Conservation (phyloP, 2,329 filamentous ascomycete genomes). For the Neophaeococcomyces aloes region DNA sequence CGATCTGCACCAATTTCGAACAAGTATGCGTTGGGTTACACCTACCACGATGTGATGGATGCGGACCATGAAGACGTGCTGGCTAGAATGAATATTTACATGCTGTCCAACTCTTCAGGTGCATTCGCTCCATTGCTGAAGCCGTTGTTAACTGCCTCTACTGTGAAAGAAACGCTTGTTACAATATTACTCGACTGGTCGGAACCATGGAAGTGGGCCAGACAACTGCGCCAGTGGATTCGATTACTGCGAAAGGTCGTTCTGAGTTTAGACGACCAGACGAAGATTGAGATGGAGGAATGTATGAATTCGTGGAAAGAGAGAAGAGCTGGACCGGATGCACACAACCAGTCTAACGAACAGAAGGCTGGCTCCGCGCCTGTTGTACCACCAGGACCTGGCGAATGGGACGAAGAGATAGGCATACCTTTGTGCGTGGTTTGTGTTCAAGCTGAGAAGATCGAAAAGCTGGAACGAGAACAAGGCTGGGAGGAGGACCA, state of each 20-base stretch:
- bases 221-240: conserved; percentile 82
- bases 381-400: conserved; percentile 58
- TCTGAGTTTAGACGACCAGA: conserved; percentile 60
- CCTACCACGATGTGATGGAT: conserved; percentile 88
- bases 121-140: conserved; percentile 73
- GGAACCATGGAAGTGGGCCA: conserved; percentile 83
- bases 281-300: conserved; percentile 76
- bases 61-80: conserved; percentile 93
- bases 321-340: conserved; percentile 44
- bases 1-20: conserved; percentile 75
- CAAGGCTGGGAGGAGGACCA: conserved; percentile 91
- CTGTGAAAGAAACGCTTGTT: conserved; percentile 75
- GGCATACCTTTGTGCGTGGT: conserved; percentile 84
- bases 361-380: conserved; percentile 52
- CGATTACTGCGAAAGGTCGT: conserved; percentile 69
- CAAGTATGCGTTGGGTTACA: conserved; percentile 84
- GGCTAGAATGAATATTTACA: conserved; percentile 78
- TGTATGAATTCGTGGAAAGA: conserved; percentile 72
- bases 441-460: conserved; percentile 85
- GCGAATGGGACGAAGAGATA: conserved; percentile 85
- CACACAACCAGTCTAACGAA: conserved; percentile 50
- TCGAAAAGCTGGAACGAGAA: conserved; percentile 80
- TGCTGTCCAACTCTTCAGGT: conserved; percentile 73
- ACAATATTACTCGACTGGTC: conserved; percentile 94
- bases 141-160: conserved; percentile 72